Base-by-base conservation (phyloP, 768 basidiomycete genomes). In the Multifurca ochricompacta region DNA sequence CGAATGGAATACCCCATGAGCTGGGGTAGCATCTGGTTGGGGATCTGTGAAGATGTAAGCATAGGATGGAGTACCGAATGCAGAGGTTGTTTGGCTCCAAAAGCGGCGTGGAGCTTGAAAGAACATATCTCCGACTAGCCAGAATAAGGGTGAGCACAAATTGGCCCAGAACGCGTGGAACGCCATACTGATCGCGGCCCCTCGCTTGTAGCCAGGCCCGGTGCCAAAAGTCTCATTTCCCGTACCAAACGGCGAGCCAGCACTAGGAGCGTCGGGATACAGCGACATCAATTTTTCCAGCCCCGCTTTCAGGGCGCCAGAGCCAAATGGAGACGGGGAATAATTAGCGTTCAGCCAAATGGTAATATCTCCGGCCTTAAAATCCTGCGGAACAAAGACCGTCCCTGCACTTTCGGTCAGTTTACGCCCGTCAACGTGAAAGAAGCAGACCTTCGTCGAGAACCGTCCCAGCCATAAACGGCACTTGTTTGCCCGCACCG, bases 201-300 rank as follows among this genome's bases (percentile, higher is more conserved):
- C 62, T 34, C 72, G 71, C 54, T 77, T 77, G 59, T 64, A 76
- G 9, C 67, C 64, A 19, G 62, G 50, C n/a, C 66, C 65, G 11
- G 73, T 59, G 0, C 75, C 75, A 55, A 77, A 77, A 0, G 74
- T 73, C 21, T 74, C 60, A 54, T 71, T 68, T 5, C 77, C 75
- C 2, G 76, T 78, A 11, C 67, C 67, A 57, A 70, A 79, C 0
- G 77, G 77, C 1, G 74, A 73, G 2, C 77, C 77, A 28, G 67
- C 54, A 13, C 72, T 63, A 19, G 77, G 72, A 32, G 65, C 62
- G 51, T 74, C 64, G 0, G 76, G 75, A 59, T 78, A 78, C 3
- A 74, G 58, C 18, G 71, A 51, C 0, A 75, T 54, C 0, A 76
- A 27, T 13, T 52, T 56, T 6, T 68, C 59, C 3, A 66, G 58